These are phyloP conservation scores for Ramularia collo-cygni DNA, from an alignment of 2,329 filamentous ascomycete species.

Conservation along the genomic window DNA sequence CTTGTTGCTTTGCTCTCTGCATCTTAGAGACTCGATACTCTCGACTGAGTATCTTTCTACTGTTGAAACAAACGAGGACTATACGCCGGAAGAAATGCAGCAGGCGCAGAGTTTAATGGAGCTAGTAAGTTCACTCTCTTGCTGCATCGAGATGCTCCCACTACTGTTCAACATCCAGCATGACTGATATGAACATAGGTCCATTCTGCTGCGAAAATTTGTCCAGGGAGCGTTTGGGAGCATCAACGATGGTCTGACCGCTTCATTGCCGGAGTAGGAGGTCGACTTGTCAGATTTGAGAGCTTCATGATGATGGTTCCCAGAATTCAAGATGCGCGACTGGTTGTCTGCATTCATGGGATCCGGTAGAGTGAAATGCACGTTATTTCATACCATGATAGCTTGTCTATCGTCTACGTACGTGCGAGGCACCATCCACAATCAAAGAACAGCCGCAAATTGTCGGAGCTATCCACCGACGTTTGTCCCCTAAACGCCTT, in stretches of 20 bases:
- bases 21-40: slow-evolving; percentile 14
- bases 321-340: no score
- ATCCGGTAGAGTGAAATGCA: no score
- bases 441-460: no score
- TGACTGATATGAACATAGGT: no score
- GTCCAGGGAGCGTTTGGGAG: slow-evolving; percentile 20
- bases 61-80: slow-evolving; percentile 5
- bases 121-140: slow-evolving; percentile 10
- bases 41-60: slow-evolving; percentile 16
- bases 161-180: no score
- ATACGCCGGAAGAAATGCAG: slow-evolving; percentile 12
- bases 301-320: slow-evolving; percentile 30
- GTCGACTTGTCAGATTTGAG: slow-evolving; percentile 24
- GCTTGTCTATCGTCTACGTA: no score
- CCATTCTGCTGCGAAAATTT: slow-evolving; percentile 12
- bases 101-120: slow-evolving; percentile 21
- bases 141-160: no score
- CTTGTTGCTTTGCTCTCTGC: slow-evolving; percentile 26
- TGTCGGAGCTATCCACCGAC: no score
- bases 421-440: no score
- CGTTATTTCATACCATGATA: no score
- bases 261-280: slow-evolving; percentile 27
- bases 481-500: no score
- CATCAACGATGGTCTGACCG: slow-evolving; percentile 22
- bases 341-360: no score